These are phyloP conservation scores for Pseudotsuga menziesii DNA, from an alignment of 75 land plant genomes.

Conservation along the genomic window DNA sequence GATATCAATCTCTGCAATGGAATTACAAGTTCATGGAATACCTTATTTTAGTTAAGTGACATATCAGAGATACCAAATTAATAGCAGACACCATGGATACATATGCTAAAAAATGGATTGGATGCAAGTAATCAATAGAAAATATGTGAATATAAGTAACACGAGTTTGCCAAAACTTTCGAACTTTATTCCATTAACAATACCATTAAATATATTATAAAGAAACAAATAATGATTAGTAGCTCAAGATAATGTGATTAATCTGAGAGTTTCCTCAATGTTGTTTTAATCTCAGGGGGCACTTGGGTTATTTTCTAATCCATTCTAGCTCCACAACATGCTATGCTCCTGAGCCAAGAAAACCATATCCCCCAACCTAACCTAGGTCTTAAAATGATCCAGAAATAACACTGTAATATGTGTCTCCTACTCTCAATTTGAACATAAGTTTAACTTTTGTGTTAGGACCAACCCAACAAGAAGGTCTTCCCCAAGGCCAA, in stretches of 20 bases:
- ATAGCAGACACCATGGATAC: too few species aligned
- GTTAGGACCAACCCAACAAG: too few species aligned
- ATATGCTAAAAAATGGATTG: too few species aligned
- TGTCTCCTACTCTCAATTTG: not conserved
- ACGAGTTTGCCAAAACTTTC: not conserved
- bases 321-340: not conserved
- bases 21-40: too few species aligned
- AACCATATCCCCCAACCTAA: not conserved
- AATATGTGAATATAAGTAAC: not conserved
- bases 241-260: slow-evolving; percentile 6
- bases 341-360: not conserved
- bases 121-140: too few species aligned
- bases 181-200: not conserved
- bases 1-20: too few species aligned
- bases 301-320: not conserved
- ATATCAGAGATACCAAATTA: too few species aligned
- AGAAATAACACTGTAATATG: not conserved
- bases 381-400: not conserved
- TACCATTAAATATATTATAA: not conserved
- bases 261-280: slow-evolving; percentile 3
- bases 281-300: not conserved
- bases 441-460: not conserved
- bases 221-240: slow-evolving; percentile 11
- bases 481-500: not conserved
- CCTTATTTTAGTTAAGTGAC: too few species aligned